Conservation (phyloP, 1,139 yeast genomes). For the Eremothecium gossypii region DNA sequence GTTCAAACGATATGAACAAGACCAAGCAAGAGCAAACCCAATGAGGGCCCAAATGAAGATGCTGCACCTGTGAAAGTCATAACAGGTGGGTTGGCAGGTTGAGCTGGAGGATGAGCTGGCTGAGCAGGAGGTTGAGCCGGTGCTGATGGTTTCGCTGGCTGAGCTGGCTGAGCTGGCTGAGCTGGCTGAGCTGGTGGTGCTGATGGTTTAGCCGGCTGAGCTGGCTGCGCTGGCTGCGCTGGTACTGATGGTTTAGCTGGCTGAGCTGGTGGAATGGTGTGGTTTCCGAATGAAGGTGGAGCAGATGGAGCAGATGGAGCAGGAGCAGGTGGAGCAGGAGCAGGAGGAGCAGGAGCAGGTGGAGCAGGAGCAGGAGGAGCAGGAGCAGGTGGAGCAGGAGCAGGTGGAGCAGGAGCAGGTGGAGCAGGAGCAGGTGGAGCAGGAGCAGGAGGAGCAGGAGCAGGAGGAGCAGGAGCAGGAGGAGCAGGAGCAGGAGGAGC, state of each 20-base stretch:
- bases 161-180: background rate
- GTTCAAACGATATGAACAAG: too few relatives aligned
- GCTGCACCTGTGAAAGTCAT: too few relatives aligned
- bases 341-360: background rate
- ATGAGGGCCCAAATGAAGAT: too few relatives aligned
- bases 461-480: background rate
- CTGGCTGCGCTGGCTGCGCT: constrained; percentile 4
- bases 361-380: constrained; percentile 1
- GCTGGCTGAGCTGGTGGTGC: too few relatives aligned
- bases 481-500: background rate
- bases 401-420: background rate
- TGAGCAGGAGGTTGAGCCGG: too few relatives aligned
- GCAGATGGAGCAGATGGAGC: constrained; percentile 5
- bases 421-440: constrained; percentile 1
- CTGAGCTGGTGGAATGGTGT: constrained; percentile 15
- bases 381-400: background rate
- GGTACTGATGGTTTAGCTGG: constrained; percentile 10
- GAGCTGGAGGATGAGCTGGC: too few relatives aligned
- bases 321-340: background rate
- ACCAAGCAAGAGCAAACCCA: too few relatives aligned
- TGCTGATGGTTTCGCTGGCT: background rate
- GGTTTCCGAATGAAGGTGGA: constrained; percentile 2
- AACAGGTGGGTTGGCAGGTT: too few relatives aligned
- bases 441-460: background rate
- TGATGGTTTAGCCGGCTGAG: background rate